Conservation (phyloP, 257 asterid species). For the Leonotis leonurus region DNA sequence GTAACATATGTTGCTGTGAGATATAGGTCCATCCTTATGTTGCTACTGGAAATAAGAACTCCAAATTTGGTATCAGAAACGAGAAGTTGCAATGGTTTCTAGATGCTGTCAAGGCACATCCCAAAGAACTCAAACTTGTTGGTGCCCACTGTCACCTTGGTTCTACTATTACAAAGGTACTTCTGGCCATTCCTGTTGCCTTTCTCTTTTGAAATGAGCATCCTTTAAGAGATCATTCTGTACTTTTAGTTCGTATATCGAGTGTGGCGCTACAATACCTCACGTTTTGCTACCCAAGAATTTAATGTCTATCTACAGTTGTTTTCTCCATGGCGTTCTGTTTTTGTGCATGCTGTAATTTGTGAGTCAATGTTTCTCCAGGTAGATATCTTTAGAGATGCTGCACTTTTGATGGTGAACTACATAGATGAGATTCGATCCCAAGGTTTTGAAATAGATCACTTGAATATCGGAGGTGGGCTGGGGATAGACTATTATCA, state of each 20-base stretch:
- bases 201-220: too few species aligned
- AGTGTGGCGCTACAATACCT: too few species aligned
- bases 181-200: too few species aligned
- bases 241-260: too few species aligned
- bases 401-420: slow-evolving; percentile 88
- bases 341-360: not conserved
- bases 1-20: slow-evolving; percentile 9
- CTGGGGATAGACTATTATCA: slow-evolving; percentile 93
- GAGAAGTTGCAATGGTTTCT: slow-evolving; percentile 96
- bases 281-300: too few species aligned
- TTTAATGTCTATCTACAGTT: not conserved
- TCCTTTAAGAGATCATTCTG: too few species aligned
- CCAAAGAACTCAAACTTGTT: slow-evolving; percentile 79
- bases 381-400: slow-evolving; percentile 98
- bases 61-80: slow-evolving; percentile 91
- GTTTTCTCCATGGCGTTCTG: not conserved
- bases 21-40: slow-evolving; percentile 92
- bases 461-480: slow-evolving; percentile 96
- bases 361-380: slow-evolving; percentile 24
- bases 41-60: slow-evolving; percentile 95
- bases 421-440: slow-evolving; percentile 83
- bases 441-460: slow-evolving; percentile 83
- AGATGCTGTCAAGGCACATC: slow-evolving; percentile 87
- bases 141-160: slow-evolving; percentile 99
- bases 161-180: slow-evolving; percentile 94